A percentile compares a stretch with the other conserved stretches of the same genome.
Conservation (phyloP, 495 filamentous ascomycete species). For the Penicillium daleae region DNA sequence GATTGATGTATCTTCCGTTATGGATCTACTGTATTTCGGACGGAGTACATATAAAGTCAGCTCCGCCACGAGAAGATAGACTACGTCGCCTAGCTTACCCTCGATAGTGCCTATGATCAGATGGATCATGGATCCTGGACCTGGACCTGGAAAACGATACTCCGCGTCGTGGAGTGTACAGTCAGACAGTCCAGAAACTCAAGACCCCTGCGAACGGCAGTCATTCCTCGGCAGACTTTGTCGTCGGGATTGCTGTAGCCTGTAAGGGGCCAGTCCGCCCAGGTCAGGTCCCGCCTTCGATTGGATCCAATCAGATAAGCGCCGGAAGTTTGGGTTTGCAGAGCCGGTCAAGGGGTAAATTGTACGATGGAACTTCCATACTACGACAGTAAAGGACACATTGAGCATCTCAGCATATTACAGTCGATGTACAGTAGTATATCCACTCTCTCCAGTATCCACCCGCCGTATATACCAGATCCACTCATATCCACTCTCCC, state of each 20-base stretch:
- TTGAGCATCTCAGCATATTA: too few relatives aligned
- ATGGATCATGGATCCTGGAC: too few relatives aligned
- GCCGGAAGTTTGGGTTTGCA: background rate
- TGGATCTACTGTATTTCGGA: background rate
- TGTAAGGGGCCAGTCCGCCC: slow-evolving; percentile 3
- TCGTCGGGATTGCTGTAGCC: slow-evolving; percentile 2
- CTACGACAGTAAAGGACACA: background rate
- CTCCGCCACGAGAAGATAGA: background rate
- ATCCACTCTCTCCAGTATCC: background rate
- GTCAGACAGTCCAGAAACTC: too few relatives aligned
- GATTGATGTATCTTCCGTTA: background rate
- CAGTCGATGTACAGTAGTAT: too few relatives aligned
- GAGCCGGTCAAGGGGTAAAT: slow-evolving; percentile 3
- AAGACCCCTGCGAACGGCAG: background rate
- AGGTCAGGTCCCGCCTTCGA: background rate
- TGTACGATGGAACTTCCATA: background rate
- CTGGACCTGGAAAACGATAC: too few relatives aligned
- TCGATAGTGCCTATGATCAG: too few relatives aligned
- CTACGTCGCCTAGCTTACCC: too few relatives aligned
- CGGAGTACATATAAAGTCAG: background rate
- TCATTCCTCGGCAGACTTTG: background rate
- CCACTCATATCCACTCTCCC: background rate
- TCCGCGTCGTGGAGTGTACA: too few relatives aligned
- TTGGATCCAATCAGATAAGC: background rate
- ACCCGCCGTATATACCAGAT: too few relatives aligned